Evolutionary conservation across 768 basidiomycete species (phyloP), one percentile per base, ranked within the genome.

Genomic region (Rhizopogon roseolus): DNA sequence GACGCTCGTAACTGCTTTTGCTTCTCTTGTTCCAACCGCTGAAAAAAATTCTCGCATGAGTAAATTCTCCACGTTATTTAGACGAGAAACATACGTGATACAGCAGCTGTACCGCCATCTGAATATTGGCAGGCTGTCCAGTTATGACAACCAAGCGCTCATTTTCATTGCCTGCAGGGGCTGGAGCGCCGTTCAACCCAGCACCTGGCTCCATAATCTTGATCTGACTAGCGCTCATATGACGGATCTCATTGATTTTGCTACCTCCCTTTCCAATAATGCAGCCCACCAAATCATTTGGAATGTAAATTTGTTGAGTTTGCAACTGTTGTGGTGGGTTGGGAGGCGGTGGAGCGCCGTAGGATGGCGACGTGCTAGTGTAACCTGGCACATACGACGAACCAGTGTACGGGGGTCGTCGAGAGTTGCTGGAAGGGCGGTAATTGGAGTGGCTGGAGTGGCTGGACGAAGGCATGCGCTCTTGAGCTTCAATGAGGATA

Each of bases 181-280:
- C 82, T 25, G 89, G 84, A 17, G 81, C 84, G 14, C 87, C 88
- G 53, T 85, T 84, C 63, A 82, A 70, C 16, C 84, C 83, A 10
- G 91, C 91, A 48, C 93, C 94, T 34, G 96, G 94, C 62, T 99
- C 97, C 88, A 96, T 97, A 51, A 99, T 98, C 73, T 97, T 93
- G 71, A 99, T 98, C 64, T 94, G 88, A 69, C 94, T 96, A 27
- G 88, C 88, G 58, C 92, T 95, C 82, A 93, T 89, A 59, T 93
- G 86, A 60, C 97, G 81, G 58, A 99, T 97, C 73, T 99, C 97
- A 64, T 98, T 98, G 76, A 99, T 99, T 74, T 98, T 99, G 67
- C 88, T 86, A 9, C 97, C 97, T 17, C 92, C 96, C 70, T 98
- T 98, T 41, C 97, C 97, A 61, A 99, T 99, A 72, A 99, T 93